Evolutionary conservation across 768 basidiomycete species (phyloP).

Genomic region (Paxillus ammoniavirescens): DNA sequence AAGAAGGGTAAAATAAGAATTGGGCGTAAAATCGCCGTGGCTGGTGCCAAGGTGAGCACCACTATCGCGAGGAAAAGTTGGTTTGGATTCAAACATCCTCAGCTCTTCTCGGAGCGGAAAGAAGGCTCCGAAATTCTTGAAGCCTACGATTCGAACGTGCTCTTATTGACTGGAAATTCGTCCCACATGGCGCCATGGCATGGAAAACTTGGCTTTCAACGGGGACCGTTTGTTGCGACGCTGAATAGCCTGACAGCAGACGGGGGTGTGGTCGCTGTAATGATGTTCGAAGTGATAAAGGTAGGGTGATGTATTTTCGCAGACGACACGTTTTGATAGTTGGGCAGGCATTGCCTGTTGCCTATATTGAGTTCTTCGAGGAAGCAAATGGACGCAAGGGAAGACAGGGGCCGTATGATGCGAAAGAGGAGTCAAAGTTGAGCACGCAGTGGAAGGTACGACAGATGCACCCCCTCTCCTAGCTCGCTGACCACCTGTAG

Average conservation of each 20-base stretch:
- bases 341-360: conserved; percentile 65
- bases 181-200: conserved; percentile 88
- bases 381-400: conserved; percentile 47
- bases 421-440: conserved; percentile 61
- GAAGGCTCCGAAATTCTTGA: conserved; percentile 84
- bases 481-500: conserved; percentile 34
- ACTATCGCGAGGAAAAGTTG: neutral
- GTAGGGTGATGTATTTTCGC: conserved; percentile 29
- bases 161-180: conserved; percentile 80
- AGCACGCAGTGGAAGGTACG: conserved; percentile 72
- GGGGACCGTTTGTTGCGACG: conserved; percentile 65
- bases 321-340: neutral
- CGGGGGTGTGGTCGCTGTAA: conserved; percentile 72
- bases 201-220: conserved; percentile 77
- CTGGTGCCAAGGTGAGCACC: conserved; percentile 70
- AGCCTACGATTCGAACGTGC: conserved; percentile 63
- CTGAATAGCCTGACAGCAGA: conserved; percentile 77
- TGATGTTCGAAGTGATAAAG: conserved; percentile 75
- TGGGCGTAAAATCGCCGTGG: conserved; percentile 82
- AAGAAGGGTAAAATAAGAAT: conserved; percentile 61
- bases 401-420: conserved; percentile 62
- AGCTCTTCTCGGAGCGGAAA: conserved; percentile 70
- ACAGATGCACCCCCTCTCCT: conserved; percentile 8
- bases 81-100: neutral
- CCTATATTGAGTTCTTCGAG: conserved; percentile 69